phyloP scores from a whole-genome alignment of 2,329 filamentous ascomycete species.

The Aspergillus fumigatus region DNA sequence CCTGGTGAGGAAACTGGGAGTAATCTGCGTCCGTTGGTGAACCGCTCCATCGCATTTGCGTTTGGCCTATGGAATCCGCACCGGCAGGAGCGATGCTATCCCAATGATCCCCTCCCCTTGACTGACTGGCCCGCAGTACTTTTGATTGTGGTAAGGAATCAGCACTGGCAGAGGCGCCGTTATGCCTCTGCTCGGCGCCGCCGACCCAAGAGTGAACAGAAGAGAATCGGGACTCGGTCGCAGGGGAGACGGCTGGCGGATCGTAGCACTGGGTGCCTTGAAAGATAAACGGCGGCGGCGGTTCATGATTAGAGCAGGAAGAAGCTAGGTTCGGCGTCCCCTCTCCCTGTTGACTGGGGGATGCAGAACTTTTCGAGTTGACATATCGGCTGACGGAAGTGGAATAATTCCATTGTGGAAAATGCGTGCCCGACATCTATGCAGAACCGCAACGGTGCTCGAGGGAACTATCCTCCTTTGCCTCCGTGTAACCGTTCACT shows the following conservation, averaged over 20 bases:
- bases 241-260: constrained; percentile 9
- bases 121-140: background rate
- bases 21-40: constrained; percentile 12
- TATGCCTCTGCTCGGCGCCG: constrained; percentile 20
- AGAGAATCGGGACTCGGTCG: constrained; percentile 12
- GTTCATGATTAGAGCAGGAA: constrained; percentile 18
- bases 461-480: constrained; percentile 4
- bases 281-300: constrained; percentile 17
- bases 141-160: background rate
- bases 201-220: constrained; percentile 14
- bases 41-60: background rate
- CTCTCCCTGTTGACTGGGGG: constrained; percentile 11
- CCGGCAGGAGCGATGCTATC: constrained; percentile 19
- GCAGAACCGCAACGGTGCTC: constrained; percentile 7
- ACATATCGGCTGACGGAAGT: constrained; percentile 18
- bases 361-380: constrained; percentile 13
- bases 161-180: constrained; percentile 15
- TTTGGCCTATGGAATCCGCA: constrained; percentile 1
- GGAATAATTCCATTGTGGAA: constrained; percentile 25
- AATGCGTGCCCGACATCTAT: constrained; percentile 31
- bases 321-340: constrained; percentile 14
- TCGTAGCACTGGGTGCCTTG: constrained; percentile 17
- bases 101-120: constrained; percentile 15
- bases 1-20: constrained; percentile 15
- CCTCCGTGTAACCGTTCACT: background rate